Conservation (phyloP, 1,284 basidiomycete species). For the Neolentinus lepideus region DNA sequence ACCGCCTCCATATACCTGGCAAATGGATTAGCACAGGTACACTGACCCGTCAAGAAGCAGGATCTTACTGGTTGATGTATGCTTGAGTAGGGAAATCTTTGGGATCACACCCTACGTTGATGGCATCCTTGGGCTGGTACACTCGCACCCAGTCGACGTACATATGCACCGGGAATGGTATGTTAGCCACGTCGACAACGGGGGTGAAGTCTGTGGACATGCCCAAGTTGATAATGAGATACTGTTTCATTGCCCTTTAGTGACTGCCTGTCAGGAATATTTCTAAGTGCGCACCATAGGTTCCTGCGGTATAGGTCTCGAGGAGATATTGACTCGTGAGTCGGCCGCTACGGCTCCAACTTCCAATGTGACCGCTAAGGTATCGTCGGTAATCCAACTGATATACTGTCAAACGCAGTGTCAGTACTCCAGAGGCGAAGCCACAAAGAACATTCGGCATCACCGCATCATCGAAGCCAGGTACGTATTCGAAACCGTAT, state of each 20-base stretch:
- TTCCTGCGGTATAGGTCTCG: constrained; percentile 61
- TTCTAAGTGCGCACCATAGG: constrained; percentile 43
- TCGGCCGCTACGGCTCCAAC: constrained; percentile 59
- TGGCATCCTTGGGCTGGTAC: constrained; percentile 48
- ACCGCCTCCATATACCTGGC: not conserved
- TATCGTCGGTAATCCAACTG: constrained; percentile 56
- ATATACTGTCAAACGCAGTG: constrained; percentile 43
- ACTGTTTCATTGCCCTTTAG: constrained; percentile 14
- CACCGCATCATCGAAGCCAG: constrained; percentile 49
- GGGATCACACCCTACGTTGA: constrained; percentile 69
- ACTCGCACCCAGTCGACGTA: constrained; percentile 67
- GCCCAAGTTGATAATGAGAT: constrained; percentile 48
- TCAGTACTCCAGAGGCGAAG: not conserved
- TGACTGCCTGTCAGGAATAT: constrained; percentile 2
- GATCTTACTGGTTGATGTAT: constrained; percentile 47
- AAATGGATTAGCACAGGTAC: not conserved
- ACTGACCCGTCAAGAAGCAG: not conserved
- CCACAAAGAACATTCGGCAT: constrained; percentile 10
- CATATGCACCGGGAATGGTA: constrained; percentile 58
- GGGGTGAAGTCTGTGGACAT: constrained; percentile 48
- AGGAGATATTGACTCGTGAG: constrained; percentile 43
- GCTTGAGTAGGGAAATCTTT: constrained; percentile 54
- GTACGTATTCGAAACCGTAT: constrained; percentile 43
- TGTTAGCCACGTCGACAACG: constrained; percentile 42
- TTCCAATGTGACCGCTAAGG: constrained; percentile 60